phyloP scores from a whole-genome alignment of 1,284 basidiomycete species.

The Apiotrichum veenhuisii region DNA sequence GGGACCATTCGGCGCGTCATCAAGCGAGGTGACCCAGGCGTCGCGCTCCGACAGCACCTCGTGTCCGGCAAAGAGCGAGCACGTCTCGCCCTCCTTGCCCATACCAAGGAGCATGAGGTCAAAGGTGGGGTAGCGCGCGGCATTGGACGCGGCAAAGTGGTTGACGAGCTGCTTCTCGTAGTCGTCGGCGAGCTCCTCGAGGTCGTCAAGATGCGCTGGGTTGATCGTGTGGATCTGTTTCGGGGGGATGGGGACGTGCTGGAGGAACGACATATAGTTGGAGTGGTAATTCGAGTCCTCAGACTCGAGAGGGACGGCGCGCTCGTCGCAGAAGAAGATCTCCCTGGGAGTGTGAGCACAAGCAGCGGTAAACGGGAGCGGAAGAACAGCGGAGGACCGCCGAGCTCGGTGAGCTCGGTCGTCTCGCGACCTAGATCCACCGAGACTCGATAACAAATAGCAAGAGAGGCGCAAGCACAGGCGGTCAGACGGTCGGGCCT shows the following conservation, averaged over 20 bases:
- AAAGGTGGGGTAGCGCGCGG: conserved; percentile 89
- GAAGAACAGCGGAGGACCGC: too few species aligned
- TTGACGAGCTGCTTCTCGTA: conserved; percentile 90
- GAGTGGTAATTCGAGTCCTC: conserved; percentile 89
- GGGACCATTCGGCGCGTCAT: conserved; percentile 94
- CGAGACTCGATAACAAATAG: too few species aligned
- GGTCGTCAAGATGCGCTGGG: conserved; percentile 59
- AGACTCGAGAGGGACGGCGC: conserved; percentile 87
- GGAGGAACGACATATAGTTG: conserved; percentile 74
- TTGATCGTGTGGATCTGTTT: conserved; percentile 87
- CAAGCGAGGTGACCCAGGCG: conserved; percentile 90
- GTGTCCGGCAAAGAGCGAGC: conserved; percentile 91
- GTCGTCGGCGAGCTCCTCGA: conserved; percentile 83
- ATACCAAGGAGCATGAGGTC: conserved; percentile 91
- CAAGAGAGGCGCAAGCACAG: too few species aligned
- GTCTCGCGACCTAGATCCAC: too few species aligned
- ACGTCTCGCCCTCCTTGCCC: conserved; percentile 95
- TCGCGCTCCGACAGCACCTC: conserved; percentile 76
- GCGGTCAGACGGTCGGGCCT: too few species aligned
- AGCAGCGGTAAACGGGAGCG: not conserved
- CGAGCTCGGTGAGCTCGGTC: too few species aligned
- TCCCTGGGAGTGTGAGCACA: conserved; percentile 61
- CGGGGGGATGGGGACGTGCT: conserved; percentile 70
- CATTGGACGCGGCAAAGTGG: conserved; percentile 83
- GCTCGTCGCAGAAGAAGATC: conserved; percentile 96